Evolutionary conservation across 1,284 basidiomycete genomes (phyloP).

Genomic region (Sporisorium scitamineum): DNA sequence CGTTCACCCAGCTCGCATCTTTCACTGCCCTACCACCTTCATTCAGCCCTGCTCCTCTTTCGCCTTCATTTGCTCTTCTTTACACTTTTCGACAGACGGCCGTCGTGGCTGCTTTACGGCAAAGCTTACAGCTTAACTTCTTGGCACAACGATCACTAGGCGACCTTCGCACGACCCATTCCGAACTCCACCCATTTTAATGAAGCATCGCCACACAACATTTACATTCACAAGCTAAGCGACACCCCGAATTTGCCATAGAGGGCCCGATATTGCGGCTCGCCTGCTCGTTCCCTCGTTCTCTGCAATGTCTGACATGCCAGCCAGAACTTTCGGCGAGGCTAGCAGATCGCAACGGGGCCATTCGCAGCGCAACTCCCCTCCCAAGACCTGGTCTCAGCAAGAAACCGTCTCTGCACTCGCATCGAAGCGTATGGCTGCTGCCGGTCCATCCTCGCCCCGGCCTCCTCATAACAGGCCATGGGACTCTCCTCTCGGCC

Average conservation of each 20-base stretch:
- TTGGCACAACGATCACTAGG: constrained; percentile 1
- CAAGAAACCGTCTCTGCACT: background rate
- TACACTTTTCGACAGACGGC: background rate
- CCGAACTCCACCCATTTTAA: background rate
- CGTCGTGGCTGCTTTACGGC: constrained; percentile 2
- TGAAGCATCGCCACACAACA: constrained; percentile 11
- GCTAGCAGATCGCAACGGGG: constrained; percentile 18
- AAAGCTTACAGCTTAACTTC: background rate
- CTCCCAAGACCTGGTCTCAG: constrained; percentile 1
- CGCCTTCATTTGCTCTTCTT: constrained; percentile 3
- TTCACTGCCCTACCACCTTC: background rate
- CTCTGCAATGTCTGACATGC: constrained; percentile 36
- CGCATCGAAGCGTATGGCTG: constrained; percentile 9
- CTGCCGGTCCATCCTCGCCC: constrained; percentile 12
- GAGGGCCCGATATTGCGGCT: background rate
- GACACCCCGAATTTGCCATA: background rate
- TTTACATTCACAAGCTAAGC: background rate
- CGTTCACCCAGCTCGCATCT: background rate
- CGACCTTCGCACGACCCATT: background rate
- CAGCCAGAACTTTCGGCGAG: constrained; percentile 27
- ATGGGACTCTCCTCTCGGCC: constrained; percentile 11
- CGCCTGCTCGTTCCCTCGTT: background rate
- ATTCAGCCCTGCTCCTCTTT: background rate
- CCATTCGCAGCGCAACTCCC: background rate
- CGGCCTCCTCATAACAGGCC: constrained; percentile 13